Base-by-base conservation (phyloP, 208 protist species). In the Trypanosoma melophagium region DNA sequence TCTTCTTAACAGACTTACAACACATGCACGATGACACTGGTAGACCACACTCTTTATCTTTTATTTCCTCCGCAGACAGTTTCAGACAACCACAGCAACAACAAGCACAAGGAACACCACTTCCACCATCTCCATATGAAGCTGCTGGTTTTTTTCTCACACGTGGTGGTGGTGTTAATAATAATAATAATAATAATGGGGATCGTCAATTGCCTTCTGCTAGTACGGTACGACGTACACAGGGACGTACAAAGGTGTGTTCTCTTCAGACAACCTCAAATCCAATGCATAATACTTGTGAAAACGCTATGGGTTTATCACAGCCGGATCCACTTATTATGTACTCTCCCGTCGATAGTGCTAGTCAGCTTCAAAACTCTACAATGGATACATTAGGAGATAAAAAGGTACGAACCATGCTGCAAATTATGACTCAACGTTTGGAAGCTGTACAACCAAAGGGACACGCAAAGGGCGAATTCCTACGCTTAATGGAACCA, bases 1-100 rank as follows among this genome's bases (percentile, higher is more conserved):
- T 79, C 25, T 73, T 73, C 42, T 49, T 73, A 9, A 66, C 69
- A 40, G 69, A 68, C 4, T 3, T 35, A 4, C 22, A 41, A 8
- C 12, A n/a, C 2, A 10, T 19, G 7, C 38, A 45, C 10, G 44
- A 59, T 44, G 45, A 58, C 3, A 24, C n/a, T 28, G 10, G 38
- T 5, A 19, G 19, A 17, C n/a, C 8, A 35, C 52, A 5, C 21
- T 67, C 61, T 2, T 49, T 53, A 13, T 56, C 52, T 13, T 28
- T 59, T 35, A 9, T 7, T 3, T 67, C 50, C 21, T 25, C 24
- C 60, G 40, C 40, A 63, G 17, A 61, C 44, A 24, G 25, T 49
- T 0, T 24, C 2, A 67, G 16, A 52, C 40, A 21, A 40, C 22
- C 8, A 45, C n/a, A 14, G 21, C 9, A 19, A 3, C 62, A 67